phyloP scores from a whole-genome alignment of 2,329 filamentous ascomycete species.

The Fusarium tricinctum region DNA sequence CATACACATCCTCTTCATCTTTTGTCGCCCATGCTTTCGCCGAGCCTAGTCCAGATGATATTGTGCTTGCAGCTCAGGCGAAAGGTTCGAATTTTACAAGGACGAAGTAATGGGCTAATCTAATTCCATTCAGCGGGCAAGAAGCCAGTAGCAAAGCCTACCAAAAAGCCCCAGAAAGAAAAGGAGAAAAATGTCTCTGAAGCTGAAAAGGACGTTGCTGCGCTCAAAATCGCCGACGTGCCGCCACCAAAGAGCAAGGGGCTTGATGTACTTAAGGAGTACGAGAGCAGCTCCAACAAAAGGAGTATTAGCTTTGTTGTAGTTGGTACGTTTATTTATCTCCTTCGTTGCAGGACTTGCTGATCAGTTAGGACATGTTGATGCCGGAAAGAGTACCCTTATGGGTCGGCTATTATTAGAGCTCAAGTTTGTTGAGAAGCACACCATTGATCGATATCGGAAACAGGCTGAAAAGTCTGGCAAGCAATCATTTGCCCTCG shows the following conservation, averaged over 20 bases:
- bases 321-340: constrained; percentile 73
- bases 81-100: constrained; percentile 80
- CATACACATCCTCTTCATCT: constrained; percentile 64
- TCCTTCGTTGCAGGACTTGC: not conserved
- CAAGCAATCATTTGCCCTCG: constrained; percentile 94
- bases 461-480: constrained; percentile 92
- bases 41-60: constrained; percentile 91
- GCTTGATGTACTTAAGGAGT: constrained; percentile 86
- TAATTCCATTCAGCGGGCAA: constrained; percentile 69
- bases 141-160: constrained; percentile 59
- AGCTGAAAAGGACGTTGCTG: constrained; percentile 51
- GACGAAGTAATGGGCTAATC: constrained; percentile 65
- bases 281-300: constrained; percentile 80
- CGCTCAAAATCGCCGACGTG: constrained; percentile 63
- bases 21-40: constrained; percentile 76
- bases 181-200: constrained; percentile 54
- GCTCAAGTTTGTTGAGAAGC: constrained; percentile 86
- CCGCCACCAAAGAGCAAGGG: constrained; percentile 79
- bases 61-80: constrained; percentile 88
- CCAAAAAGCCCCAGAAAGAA: constrained; percentile 59
- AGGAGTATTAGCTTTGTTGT: constrained; percentile 91
- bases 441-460: constrained; percentile 88
- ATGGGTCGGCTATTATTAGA: constrained; percentile 96
- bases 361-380: constrained; percentile 81
- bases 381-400: constrained; percentile 96